Evolutionary conservation across 1,284 basidiomycete species (phyloP), one percentile per base, ranked within the genome.

Genomic region (Leccinum variabile): DNA sequence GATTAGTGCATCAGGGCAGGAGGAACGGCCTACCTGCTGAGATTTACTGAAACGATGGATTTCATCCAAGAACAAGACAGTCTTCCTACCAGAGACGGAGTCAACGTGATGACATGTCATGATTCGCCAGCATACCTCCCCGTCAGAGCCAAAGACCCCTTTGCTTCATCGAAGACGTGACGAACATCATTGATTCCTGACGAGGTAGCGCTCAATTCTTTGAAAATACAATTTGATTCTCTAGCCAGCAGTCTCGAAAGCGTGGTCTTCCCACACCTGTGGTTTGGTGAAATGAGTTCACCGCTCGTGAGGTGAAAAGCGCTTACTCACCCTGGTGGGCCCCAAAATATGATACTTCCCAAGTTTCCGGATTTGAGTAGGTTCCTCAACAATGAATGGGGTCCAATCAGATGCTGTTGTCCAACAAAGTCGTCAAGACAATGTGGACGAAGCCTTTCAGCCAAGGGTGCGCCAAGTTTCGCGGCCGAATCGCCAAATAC

Each of bases 31-130:
- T 66, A 89, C 91, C 77, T 93, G 94, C 71, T 95, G 92, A 3
- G 89, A 82, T 68, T 88, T 91, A 69, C 88, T 93, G 72, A 95
- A 91, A n/a, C 91, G 84, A 76, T 97, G 94, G 5, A 97, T 88
- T 75, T 97, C 94, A 70, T 97, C 95, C 64, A 94, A 77, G 71
- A 94, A 94, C 3, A 94, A 72, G 22, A 93, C 76, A 0, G 90
- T 93, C 59, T 83, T 81, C 66, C 87, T 89, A 61, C 37, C 41
- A 32, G 32, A 35, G 32, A 54, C 67, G 22, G 63, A 32, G 55
- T 57, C 44, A 32, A 35, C 18, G 46, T 32, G 5, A 33, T 32
- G 32, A 54, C 44, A 28, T 10, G 13, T 56, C 18, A 49, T 10
- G 56, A 41, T 6, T 41, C 30, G 61, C 13, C 16, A 0, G 5